phyloP scores from a whole-genome alignment of 2,329 filamentous ascomycete genomes.

The Fusarium begoniae region DNA sequence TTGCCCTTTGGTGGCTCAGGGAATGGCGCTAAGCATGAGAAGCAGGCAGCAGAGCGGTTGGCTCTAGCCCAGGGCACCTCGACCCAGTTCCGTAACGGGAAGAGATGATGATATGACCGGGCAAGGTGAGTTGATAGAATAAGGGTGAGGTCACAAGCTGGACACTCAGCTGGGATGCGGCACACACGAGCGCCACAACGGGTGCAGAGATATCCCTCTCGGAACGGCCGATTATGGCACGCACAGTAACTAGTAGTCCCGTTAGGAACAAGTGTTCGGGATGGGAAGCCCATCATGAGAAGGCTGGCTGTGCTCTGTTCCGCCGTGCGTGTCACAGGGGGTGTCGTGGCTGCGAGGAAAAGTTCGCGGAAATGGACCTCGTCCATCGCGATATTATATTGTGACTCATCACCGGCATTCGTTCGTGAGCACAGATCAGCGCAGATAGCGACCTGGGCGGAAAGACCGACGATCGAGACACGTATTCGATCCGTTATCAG shows the following conservation, averaged over 20 bases:
- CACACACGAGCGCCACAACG: slow-evolving; percentile 91
- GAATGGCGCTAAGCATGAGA: slow-evolving; percentile 79
- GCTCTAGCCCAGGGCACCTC: slow-evolving; percentile 88
- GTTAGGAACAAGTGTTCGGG: slow-evolving; percentile 76
- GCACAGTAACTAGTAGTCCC: slow-evolving; percentile 80
- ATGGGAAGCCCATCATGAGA: slow-evolving; percentile 98
- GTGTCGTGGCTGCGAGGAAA: slow-evolving; percentile 88
- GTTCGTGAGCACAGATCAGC: slow-evolving; percentile 87
- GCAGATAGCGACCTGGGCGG: slow-evolving; percentile 92
- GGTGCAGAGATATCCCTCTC: slow-evolving; percentile 91
- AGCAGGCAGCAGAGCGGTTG: slow-evolving; percentile 70
- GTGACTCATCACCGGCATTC: slow-evolving; percentile 78
- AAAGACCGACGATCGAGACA: slow-evolving; percentile 88
- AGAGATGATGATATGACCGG: slow-evolving; percentile 92
- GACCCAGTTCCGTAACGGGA: slow-evolving; percentile 88
- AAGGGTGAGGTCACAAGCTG: slow-evolving; percentile 88
- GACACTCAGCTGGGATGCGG: slow-evolving; percentile 87
- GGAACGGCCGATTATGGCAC: slow-evolving; percentile 83
- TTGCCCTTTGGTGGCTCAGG: slow-evolving; percentile 56
- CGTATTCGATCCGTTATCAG: slow-evolving; percentile 86
- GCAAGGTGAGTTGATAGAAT: slow-evolving; percentile 94
- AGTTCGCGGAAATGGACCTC: slow-evolving; percentile 82
- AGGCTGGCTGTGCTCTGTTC: slow-evolving; percentile 70
- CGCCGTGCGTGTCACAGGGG: slow-evolving; percentile 78
- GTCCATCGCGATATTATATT: slow-evolving; percentile 87